A percentile compares a stretch with the other conserved stretches of the same genome.
These are phyloP conservation scores for Fusarium burgessii DNA, from an alignment of 2,329 filamentous ascomycete species.

Conservation along the genomic window DNA sequence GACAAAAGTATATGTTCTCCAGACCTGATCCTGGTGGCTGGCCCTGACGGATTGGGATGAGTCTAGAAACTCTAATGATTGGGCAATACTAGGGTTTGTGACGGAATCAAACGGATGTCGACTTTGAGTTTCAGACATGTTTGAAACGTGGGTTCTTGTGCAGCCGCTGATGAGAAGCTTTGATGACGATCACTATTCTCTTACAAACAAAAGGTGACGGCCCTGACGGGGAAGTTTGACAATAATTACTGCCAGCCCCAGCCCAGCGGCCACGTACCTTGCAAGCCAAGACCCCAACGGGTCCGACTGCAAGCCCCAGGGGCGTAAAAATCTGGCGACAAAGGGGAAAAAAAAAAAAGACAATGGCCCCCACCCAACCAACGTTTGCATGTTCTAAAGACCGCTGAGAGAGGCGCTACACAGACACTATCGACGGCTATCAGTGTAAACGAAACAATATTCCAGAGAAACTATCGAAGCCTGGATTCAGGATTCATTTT, in stretches of 20 bases:
- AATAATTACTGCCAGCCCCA: slow-evolving; percentile 12
- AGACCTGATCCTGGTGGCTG: background rate
- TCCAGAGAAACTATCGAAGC: slow-evolving; percentile 34
- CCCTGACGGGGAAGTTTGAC: slow-evolving; percentile 2
- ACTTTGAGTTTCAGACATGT: slow-evolving; percentile 32
- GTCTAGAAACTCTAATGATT: background rate
- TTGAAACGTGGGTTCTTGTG: slow-evolving; percentile 28
- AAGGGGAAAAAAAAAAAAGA: slow-evolving; percentile 5
- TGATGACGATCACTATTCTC: slow-evolving; percentile 17
- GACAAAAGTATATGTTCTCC: background rate
- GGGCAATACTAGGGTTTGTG: slow-evolving; percentile 15
- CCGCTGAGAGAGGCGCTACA: slow-evolving; percentile 14
- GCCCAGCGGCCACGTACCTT: slow-evolving; percentile 11
- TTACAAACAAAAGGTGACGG: background rate
- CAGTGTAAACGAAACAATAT: slow-evolving; percentile 40
- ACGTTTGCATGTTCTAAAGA: slow-evolving; percentile 14
- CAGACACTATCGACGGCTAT: slow-evolving; percentile 35
- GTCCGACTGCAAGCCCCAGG: slow-evolving; percentile 31
- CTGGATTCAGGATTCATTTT: slow-evolving; percentile 28
- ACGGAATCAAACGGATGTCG: slow-evolving; percentile 19
- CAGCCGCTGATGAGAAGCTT: slow-evolving; percentile 10
- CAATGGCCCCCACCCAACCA: slow-evolving; percentile 8
- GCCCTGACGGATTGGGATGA: background rate
- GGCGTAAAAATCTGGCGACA: slow-evolving; percentile 8
- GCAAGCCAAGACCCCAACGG: background rate